These are phyloP conservation scores for Epithele typhae DNA, from an alignment of 768 basidiomycete species.

Conservation along the genomic window DNA sequence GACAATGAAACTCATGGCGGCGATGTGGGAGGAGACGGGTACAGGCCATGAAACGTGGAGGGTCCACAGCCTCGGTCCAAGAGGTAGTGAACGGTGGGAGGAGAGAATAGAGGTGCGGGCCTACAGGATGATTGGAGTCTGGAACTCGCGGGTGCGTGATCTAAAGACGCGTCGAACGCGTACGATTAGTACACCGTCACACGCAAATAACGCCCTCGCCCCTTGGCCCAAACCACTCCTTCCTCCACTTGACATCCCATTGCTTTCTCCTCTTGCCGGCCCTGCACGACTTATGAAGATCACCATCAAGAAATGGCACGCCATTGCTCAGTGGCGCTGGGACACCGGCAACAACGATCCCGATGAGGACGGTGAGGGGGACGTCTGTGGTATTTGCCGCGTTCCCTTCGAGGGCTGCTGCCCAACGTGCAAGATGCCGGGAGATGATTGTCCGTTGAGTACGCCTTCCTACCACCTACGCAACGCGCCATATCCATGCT, in stretches of 20 bases:
- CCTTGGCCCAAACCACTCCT: slow-evolving; percentile 1
- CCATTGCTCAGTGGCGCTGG: slow-evolving; percentile 90
- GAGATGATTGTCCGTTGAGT: slow-evolving; percentile 94
- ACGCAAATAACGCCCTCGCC: slow-evolving; percentile 13
- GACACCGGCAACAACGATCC: slow-evolving; percentile 45
- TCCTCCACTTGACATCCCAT: background rate
- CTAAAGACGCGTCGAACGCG: slow-evolving; percentile 1
- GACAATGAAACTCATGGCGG: too few species aligned
- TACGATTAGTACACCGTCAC: too few species aligned
- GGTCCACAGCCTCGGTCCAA: too few species aligned
- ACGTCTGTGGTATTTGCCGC: slow-evolving; percentile 85
- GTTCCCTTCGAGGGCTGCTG: slow-evolving; percentile 93
- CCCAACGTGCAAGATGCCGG: slow-evolving; percentile 93
- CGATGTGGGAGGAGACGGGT: too few species aligned
- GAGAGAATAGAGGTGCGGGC: too few species aligned
- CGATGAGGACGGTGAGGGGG: slow-evolving; percentile 56
- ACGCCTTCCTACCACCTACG: slow-evolving; percentile 35
- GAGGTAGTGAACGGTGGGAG: too few species aligned
- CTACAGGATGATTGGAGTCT: too few species aligned
- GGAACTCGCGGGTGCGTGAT: too few species aligned
- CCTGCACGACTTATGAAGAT: slow-evolving; percentile 58
- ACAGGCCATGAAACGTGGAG: too few species aligned
- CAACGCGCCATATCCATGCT: too few species aligned
- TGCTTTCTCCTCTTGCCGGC: background rate
- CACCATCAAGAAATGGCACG: slow-evolving; percentile 79